Percentiles rank a stretch among this genome's conserved stretches.
phyloP scores from a whole-genome alignment of 2,329 filamentous ascomycete genomes.

The Cadophora sp. region DNA sequence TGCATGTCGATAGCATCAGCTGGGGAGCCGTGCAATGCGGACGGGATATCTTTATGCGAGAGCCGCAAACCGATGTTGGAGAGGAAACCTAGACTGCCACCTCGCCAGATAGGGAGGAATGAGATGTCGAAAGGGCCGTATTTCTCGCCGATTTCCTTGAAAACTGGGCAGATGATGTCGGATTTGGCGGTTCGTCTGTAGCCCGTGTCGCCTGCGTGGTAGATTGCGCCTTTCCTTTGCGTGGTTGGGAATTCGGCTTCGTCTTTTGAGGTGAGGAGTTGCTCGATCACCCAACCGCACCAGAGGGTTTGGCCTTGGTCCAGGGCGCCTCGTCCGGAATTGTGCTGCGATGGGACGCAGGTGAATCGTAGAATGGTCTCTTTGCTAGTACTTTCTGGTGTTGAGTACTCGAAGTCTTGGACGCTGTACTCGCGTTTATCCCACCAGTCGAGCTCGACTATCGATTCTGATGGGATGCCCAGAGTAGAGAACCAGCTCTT shows the following conservation, averaged over 20 bases:
- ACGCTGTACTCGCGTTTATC: constrained; percentile 75
- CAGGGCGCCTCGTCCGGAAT: constrained; percentile 68
- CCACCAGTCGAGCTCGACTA: constrained; percentile 96
- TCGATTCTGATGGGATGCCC: constrained; percentile 66
- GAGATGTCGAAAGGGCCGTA: constrained; percentile 88
- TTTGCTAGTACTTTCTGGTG: constrained; percentile 68
- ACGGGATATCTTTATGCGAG: constrained; percentile 34
- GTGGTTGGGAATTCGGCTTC: constrained; percentile 55
- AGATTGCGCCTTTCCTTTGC: constrained; percentile 85
- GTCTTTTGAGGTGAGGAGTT: constrained; percentile 28
- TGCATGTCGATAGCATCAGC: constrained; percentile 37
- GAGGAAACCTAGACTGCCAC: constrained; percentile 36
- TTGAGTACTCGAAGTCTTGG: constrained; percentile 37
- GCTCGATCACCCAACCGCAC: constrained; percentile 80
- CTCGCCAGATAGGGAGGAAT: constrained; percentile 80
- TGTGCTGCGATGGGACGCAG: constrained; percentile 85
- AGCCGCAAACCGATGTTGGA: constrained; percentile 34
- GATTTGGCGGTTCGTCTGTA: constrained; percentile 66
- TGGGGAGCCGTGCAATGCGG: constrained; percentile 33
- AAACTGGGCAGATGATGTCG: constrained; percentile 79
- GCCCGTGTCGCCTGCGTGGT: constrained; percentile 74
- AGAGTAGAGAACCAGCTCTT: constrained; percentile 77
- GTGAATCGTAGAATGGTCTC: constrained; percentile 47
- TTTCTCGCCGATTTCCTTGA: constrained; percentile 80
- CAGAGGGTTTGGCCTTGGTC: constrained; percentile 79